Conservation (phyloP, 306 rosid species). For the Rosa persica region DNA sequence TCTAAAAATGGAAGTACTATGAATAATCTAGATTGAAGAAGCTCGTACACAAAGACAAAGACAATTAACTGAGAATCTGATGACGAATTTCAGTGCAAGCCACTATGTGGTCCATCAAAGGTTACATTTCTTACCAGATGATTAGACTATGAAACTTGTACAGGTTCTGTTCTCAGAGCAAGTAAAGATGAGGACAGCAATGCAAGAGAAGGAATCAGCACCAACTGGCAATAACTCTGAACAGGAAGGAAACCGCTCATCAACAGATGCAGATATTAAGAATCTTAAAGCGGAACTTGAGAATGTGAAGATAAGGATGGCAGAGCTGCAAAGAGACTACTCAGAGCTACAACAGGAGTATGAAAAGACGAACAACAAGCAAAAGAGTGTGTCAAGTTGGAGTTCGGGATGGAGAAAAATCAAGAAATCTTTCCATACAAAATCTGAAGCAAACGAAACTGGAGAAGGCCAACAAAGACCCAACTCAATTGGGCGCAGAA, state of each 20-base stretch:
- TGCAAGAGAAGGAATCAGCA: conserved; percentile 71
- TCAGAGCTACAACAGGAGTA: conserved; percentile 71
- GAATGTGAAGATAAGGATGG: conserved; percentile 58
- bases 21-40: not conserved
- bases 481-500: conserved; percentile 23
- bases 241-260: conserved; percentile 52
- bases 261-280: conserved; percentile 47
- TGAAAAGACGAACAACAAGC: conserved; percentile 49
- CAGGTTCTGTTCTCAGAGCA: conserved; percentile 86
- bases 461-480: conserved; percentile 40
- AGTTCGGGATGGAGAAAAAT: conserved; percentile 69
- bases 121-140: conserved; percentile 23
- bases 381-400: conserved; percentile 58
- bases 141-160: conserved; percentile 27
- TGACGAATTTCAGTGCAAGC: not conserved
- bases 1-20: not conserved
- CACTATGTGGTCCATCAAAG: conserved; percentile 3
- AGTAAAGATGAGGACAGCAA: conserved; percentile 72
- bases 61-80: not conserved
- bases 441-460: conserved; percentile 48
- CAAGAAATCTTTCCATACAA: conserved; percentile 63
- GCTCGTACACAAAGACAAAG: not conserved
- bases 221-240: conserved; percentile 48
- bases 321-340: conserved; percentile 71
- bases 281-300: conserved; percentile 72